Percentiles rank a stretch among this genome's conserved stretches.
Conservation (phyloP, 768 basidiomycete genomes). For the Xanthoconium stramineum region DNA sequence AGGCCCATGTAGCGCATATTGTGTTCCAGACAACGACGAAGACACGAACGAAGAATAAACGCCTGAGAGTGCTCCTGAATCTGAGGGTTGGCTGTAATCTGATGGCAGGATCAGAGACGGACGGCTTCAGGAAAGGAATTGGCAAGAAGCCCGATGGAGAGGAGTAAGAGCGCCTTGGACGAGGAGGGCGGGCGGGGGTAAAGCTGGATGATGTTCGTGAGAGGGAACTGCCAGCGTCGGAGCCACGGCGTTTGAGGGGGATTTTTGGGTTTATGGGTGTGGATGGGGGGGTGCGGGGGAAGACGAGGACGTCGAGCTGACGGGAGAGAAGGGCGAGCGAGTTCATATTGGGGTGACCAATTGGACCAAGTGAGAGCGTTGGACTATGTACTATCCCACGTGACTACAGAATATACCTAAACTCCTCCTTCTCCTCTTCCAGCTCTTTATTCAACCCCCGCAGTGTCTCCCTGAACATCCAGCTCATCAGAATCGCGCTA, state of each 20-base stretch:
- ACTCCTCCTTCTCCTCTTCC: constrained; percentile 34
- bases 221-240: constrained; percentile 29
- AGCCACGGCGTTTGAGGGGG: constrained; percentile 25
- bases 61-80: constrained; percentile 43
- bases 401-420: constrained; percentile 42
- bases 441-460: constrained; percentile 38
- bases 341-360: constrained; percentile 57
- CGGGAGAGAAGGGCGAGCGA: constrained; percentile 78
- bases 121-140: constrained; percentile 34
- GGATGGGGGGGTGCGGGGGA: constrained; percentile 56
- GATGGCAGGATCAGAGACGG: constrained; percentile 30
- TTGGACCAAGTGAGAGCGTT: neutral
- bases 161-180: constrained; percentile 59
- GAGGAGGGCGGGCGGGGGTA: constrained; percentile 21
- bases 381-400: constrained; percentile 1
- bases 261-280: constrained; percentile 44
- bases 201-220: constrained; percentile 47
- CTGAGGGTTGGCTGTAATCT: constrained; percentile 39
- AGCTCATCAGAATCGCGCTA: constrained; percentile 48
- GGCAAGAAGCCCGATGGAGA: constrained; percentile 52
- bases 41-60: constrained; percentile 69
- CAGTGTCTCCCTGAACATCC: constrained; percentile 44
- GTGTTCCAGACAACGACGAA: constrained; percentile 68
- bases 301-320: constrained; percentile 74
- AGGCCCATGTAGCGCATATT: constrained; percentile 60